Base-by-base conservation (phyloP, 1,284 basidiomycete genomes). In the Ceratobasidium sp. region DNA sequence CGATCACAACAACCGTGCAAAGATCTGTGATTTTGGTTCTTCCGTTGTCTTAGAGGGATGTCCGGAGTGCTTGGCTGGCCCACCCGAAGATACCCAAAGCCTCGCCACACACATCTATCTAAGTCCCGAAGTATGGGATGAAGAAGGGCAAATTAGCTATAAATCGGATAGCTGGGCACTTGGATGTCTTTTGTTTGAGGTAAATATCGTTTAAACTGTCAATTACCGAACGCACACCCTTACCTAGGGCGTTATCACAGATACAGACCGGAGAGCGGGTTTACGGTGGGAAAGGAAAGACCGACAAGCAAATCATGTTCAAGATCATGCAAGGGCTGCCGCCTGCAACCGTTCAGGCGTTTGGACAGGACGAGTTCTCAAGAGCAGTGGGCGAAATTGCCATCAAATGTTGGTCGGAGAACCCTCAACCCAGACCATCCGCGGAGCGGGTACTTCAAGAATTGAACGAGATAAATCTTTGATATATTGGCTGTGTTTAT, bases 151-250 rank as follows among this genome's bases (percentile, higher is more conserved):
- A 58, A 58, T 34, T 14, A 58, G 54, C 54, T 58, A 58, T 37
- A 31, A 58, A 34, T 58, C 54, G 54, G 54, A 58, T n/a, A n/a
- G 31, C 19, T 58, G 54, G 54, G 54, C 54, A 58, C 31, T 58
- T 31, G 54, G 54, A 6, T 58, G 54, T 37, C 54, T 58, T 14
- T 16, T 58, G 3, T 58, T 58, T 13, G 54, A 58, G 54, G 54
- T 34, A 13, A 58, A 29, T 11, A 41, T 41, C 39, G 7, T 41
- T 6, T 41, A 41, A 6, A 41, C 39, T 41, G 39, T 7, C 39
- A 13, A 13, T 41, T 13, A 13, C 13, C 39, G 7, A 6, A 13
- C 39, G 13, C 13, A 41, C 39, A 41, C 6, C 39, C 13, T 41
- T 7, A 13, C 39, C 27, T 16, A 34, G 24, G 2, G 19, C 31